Evolutionary conservation across 1,284 basidiomycete species (phyloP), one percentile per base, ranked within the genome.

Genomic region (Microbotryum lychnidis-dioicae): DNA sequence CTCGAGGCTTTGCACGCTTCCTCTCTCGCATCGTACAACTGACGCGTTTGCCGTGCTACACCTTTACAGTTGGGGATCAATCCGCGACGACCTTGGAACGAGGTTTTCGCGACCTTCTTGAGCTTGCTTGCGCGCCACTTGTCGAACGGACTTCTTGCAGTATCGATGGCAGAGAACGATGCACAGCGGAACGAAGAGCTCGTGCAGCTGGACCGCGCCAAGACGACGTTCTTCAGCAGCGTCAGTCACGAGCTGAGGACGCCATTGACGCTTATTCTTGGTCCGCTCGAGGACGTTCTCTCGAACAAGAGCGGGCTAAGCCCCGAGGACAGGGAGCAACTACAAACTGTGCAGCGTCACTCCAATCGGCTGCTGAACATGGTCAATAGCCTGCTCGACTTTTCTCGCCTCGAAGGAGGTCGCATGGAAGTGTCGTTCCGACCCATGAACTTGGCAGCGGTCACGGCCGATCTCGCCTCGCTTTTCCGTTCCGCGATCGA

Each of bases 191-290:
- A 76, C 1, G 75, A 77, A n/a, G 76, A 77, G 45, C 72, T 77
- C 6, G 74, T 76, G 9, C 69, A 72, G 3, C 68, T 79, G 16
- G 77, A 78, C 53, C 65, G 75, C 20, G 76, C 76, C 4, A 77
- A 75, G 59, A 67, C 66, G 33, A 57, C 64, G 45, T 66, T 63
- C 50, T 67, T 66, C 62, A 73, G 73, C n/a, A 75, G 75, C 58
- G 70, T 77, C 52, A 73, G 70, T 6, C 76, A 77, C 64, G 76
- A 79, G 66, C 68, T 78, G 6, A 61, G 76, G 2, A 77, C 76
- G 3, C 77, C 77, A 0, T 65, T 78, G 3, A 76, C 75, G 0
- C 68, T 79, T 6, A 74, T 78, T 20, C 56, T 70, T 14, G 69
- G 65, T 20, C 58, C 58, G 6, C 58, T 60, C 9, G 53, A 48